Base-by-base conservation (phyloP, 164 flowering plant genomes). In the Vitis cinerea region DNA sequence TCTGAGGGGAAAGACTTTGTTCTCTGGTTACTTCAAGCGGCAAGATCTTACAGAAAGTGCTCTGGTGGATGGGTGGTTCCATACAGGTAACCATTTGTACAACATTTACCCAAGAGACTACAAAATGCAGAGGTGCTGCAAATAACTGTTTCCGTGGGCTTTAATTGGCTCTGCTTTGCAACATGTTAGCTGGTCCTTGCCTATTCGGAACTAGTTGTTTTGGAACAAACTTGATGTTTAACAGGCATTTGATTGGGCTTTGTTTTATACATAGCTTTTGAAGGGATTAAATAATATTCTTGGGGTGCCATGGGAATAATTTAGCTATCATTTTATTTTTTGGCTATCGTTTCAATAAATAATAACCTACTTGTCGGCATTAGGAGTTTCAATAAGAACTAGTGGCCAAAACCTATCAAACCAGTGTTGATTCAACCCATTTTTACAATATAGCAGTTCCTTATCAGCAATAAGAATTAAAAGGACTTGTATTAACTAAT, bases 31-130 rank as follows among this genome's bases (percentile, higher is more conserved):
- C 78, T 73, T 90, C 79, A 96, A 96, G 81, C 81, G 93, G 63
- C 79, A 73, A 59, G 98, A 96, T 80, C 88, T 96, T 51, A 92
- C 95, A 2, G 80, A 82, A 44, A 86, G 87, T 4, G 93, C 84
- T 57, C 50, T 92, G 13, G 77, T 87, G 8, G 97, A 94, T 77
- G 98, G 97, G 2, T 96, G 99, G 99, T 90, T 96, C 75, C 98
- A 93, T 73, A 93, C 99, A 79, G 99, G 99, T 93, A 84, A 75
- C 62, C 9, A 23, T 23, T 23, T 23, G 27, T 67, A 37, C 8
- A 56, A 12, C 54, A 13, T 50, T 55, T 15, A 8, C 17, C 17
- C 14, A 4, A 58, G 31, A 57, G 17, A 50, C 61, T 10, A 8
- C 37, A 66, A 37, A n/a, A 44, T 52, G 23, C 47, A 50, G 19